Base-by-base conservation (phyloP, 1,139 yeast species). In the Blastobotrys arbuscula region DNA sequence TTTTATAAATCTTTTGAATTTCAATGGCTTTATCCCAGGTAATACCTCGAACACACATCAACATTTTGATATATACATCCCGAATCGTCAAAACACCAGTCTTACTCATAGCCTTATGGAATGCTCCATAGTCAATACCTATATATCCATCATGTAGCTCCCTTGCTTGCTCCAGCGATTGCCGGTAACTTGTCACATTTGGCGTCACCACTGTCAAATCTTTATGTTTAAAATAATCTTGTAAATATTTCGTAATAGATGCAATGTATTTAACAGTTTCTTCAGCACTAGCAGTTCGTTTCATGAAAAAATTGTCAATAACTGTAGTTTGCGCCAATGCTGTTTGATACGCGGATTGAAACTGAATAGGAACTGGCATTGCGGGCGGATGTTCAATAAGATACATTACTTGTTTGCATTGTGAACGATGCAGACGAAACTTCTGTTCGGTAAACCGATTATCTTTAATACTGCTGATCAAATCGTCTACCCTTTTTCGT, bases 401-500 rank as follows among this genome's bases (percentile, higher is more conserved):
- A 59, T 92, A 94, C 56, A 81, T 83, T 40, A 82, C 77, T 56
- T 84, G 76, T 30, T 72, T 71, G 63, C 90, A 71, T 0, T 85
- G 87, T 0, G 94, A 77, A 61, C 81, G 77, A 45, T 74, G 76
- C 51, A 92, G 70, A 48, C 99, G 75, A 23, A 75, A 70, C 62
- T 92, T 90, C 62, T 92, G 99, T 63, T 92, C 98, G 16, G 55
- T 59, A 49, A 68, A 90, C 47, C 99, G 71, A 2, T 96, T 96
- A 66, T 92, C 98, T 53, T 77, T 76, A 41, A 94, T 89, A 47
- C 96, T 86, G 42, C 74, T 63, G 0, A 85, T 84, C 59, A 94
- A 75, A 70, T 94, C 99, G 62, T 87, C 96, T 40, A 89, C 67
- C 50, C 96, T 71, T 65, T 94, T 94, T 37, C 99, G 74, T 66